A percentile compares a stretch with the other conserved stretches of the same genome.
phyloP scores from a whole-genome alignment of 129 eudicot species.

The Escallonia herrerae region DNA sequence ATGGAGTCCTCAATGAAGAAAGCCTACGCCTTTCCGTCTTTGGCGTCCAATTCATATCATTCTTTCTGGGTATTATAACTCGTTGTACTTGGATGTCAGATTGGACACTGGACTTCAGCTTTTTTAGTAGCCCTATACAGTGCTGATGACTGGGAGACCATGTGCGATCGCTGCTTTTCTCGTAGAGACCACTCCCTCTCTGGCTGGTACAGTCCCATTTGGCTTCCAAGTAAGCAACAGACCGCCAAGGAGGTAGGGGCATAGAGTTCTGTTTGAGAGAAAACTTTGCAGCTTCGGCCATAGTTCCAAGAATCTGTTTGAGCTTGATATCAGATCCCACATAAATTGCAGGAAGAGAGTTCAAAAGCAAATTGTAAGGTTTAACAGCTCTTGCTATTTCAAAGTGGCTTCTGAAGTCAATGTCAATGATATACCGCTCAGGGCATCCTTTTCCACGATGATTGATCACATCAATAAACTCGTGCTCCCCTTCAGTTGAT shows the following conservation, averaged over 20 bases:
- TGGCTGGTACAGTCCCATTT: slow-evolving; percentile 22
- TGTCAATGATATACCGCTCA: slow-evolving; percentile 20
- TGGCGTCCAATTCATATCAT: slow-evolving; percentile 3
- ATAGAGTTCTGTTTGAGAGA: slow-evolving; percentile 30
- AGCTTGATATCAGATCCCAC: slow-evolving; percentile 20
- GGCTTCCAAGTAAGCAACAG: slow-evolving; percentile 25
- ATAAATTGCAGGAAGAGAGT: slow-evolving; percentile 16
- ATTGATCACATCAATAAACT: slow-evolving; percentile 22
- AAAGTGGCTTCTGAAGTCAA: slow-evolving; percentile 32
- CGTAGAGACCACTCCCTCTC: slow-evolving; percentile 2
- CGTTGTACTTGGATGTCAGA: slow-evolving; percentile 4
- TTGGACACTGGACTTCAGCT: slow-evolving; percentile 11
- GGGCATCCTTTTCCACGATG: slow-evolving; percentile 5
- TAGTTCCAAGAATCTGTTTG: slow-evolving; percentile 17
- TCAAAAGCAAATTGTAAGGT: slow-evolving; percentile 12
- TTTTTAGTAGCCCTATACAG: slow-evolving; percentile 9
- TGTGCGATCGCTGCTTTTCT: background rate
- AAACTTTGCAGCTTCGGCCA: slow-evolving; percentile 19
- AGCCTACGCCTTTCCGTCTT: background rate
- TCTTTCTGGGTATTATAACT: slow-evolving; percentile 4
- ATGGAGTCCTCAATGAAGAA: background rate
- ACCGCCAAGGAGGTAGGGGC: slow-evolving; percentile 41
- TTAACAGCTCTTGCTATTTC: slow-evolving; percentile 29
- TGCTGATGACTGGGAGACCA: slow-evolving; percentile 3
- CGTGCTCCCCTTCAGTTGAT: slow-evolving; percentile 23